Percentiles rank a stretch among this genome's conserved stretches.
Conservation (phyloP, 179 eudicot species). For the Spergularia azorica region DNA sequence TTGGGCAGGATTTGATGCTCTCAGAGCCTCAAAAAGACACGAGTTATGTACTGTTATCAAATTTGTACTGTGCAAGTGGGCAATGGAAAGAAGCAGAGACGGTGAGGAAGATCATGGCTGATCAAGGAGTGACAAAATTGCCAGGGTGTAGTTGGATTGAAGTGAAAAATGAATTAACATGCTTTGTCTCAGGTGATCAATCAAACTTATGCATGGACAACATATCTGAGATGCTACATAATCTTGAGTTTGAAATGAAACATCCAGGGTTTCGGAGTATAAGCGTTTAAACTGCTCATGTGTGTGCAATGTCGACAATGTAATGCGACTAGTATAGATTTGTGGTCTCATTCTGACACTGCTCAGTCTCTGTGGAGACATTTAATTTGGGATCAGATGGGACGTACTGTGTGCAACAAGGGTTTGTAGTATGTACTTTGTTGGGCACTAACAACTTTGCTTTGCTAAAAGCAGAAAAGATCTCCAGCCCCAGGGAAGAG, state of each 20-base stretch:
- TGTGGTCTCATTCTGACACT: not conserved
- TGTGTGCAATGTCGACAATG: not conserved
- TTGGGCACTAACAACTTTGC: not conserved
- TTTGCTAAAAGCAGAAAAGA: not conserved
- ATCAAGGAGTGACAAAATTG: slow-evolving; percentile 47
- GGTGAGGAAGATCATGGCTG: slow-evolving; percentile 50
- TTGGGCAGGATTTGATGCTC: slow-evolving; percentile 39
- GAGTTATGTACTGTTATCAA: slow-evolving; percentile 57
- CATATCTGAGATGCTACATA: slow-evolving; percentile 31
- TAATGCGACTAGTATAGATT: not conserved
- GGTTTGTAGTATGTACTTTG: not conserved
- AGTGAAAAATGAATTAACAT: slow-evolving; percentile 36
- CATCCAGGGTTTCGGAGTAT: slow-evolving; percentile 29
- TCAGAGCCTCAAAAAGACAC: slow-evolving; percentile 48
- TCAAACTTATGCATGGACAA: slow-evolving; percentile 28
- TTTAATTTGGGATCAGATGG: not conserved
- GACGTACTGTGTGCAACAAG: not conserved
- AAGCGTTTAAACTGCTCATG: not conserved
- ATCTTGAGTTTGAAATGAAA: slow-evolving; percentile 44
- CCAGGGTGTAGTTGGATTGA: slow-evolving; percentile 68
- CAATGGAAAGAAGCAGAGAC: slow-evolving; percentile 55
- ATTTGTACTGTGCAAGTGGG: slow-evolving; percentile 60
- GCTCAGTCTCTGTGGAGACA: not conserved
- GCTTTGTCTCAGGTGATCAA: slow-evolving; percentile 45
- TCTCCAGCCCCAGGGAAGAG: too few species aligned